Conservation (phyloP, 164 flowering plant genomes). For the Santalum album region DNA sequence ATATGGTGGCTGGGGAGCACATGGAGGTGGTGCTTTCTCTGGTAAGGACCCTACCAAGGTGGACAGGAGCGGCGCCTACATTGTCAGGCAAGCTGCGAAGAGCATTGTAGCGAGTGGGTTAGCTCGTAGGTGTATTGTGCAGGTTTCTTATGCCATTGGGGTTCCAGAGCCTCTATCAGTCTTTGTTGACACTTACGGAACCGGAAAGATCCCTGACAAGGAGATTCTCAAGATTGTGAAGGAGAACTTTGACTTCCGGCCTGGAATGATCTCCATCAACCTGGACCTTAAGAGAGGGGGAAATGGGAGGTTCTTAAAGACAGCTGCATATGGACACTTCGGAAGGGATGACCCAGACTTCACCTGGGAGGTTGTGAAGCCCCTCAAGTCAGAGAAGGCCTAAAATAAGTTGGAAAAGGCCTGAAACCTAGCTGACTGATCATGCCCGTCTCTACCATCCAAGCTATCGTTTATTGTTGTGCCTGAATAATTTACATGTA, state of each 20-base stretch:
- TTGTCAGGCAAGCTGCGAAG: constrained; percentile 80
- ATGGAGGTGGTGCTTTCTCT: too few species aligned
- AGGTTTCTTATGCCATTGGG: constrained; percentile 76
- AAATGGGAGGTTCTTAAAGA: constrained; percentile 54
- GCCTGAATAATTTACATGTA: constrained; percentile 15
- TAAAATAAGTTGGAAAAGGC: too few species aligned
- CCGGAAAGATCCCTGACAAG: constrained; percentile 69
- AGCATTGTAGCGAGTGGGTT: constrained; percentile 66
- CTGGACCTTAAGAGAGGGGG: constrained; percentile 82
- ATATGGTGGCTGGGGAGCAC: too few species aligned
- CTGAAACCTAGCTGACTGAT: too few species aligned
- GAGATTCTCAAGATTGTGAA: constrained; percentile 68
- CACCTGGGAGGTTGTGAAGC: constrained; percentile 88
- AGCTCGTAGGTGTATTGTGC: constrained; percentile 68
- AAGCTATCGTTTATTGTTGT: background rate
- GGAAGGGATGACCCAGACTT: constrained; percentile 86
- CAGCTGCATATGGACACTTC: too few species aligned
- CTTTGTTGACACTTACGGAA: constrained; percentile 55
- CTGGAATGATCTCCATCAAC: constrained; percentile 73
- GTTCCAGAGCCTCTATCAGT: constrained; percentile 77
- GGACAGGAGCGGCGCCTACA: constrained; percentile 74
- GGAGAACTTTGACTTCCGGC: constrained; percentile 73
- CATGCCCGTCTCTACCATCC: background rate
- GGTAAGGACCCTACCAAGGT: too few species aligned
- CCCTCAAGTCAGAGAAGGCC: constrained; percentile 78